Percentiles rank a stretch among this genome's conserved stretches.
phyloP scores from a whole-genome alignment of 2,329 filamentous ascomycete genomes.

The Fusarium drepaniforme region DNA sequence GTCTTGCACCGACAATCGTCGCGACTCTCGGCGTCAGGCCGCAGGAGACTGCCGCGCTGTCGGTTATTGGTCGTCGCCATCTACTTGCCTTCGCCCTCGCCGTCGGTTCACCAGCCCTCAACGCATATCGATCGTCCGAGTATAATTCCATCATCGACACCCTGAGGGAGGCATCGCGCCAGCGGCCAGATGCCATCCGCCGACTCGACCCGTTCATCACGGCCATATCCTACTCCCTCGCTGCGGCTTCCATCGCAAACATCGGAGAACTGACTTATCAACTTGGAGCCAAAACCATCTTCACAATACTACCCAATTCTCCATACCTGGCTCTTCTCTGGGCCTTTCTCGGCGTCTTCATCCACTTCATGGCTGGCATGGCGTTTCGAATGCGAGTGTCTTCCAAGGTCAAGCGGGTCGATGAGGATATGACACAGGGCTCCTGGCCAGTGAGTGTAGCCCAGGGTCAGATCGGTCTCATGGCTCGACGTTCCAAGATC shows the following conservation, averaged over 20 bases:
- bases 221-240: conserved; percentile 10
- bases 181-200: conserved; percentile 1
- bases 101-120: conserved; percentile 18
- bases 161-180: conserved; percentile 7
- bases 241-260: conserved; percentile 21
- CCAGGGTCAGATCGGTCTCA: conserved; percentile 11
- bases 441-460: conserved; percentile 12
- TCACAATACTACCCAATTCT: background rate
- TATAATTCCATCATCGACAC: conserved; percentile 17
- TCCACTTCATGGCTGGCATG: conserved; percentile 12
- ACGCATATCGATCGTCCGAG: conserved; percentile 18
- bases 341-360: conserved; percentile 19
- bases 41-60: conserved; percentile 14
- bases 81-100: conserved; percentile 19
- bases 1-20: conserved; percentile 17
- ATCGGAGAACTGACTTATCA: conserved; percentile 18
- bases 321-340: conserved; percentile 17
- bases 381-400: conserved; percentile 8
- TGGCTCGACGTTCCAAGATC: conserved; percentile 15
- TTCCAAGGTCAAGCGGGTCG: background rate
- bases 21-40: conserved; percentile 14
- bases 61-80: conserved; percentile 18
- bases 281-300: conserved; percentile 7
- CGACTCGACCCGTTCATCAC: conserved; percentile 12
- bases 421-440: conserved; percentile 1